phyloP scores from a whole-genome alignment of 192 early-diverging fungal species.

The Lobosporangium transversale region DNA sequence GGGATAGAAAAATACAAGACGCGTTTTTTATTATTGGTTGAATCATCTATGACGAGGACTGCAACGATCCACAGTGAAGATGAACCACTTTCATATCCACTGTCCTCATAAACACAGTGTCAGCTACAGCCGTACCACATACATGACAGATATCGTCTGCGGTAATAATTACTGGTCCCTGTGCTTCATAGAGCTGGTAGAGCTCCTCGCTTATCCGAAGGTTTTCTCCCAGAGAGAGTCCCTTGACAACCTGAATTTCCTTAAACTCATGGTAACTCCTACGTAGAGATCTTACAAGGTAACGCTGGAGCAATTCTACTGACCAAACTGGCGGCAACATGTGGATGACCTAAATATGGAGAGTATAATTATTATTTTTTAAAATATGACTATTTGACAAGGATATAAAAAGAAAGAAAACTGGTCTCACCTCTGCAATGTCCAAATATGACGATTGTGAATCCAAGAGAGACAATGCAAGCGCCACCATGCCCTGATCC shows the following conservation, averaged over 20 bases:
- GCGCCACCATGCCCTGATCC: conserved; percentile 31
- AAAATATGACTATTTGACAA: too few relatives aligned
- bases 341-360: conserved; percentile 53
- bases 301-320: conserved; percentile 58
- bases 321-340: conserved; percentile 63
- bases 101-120: conserved; percentile 52
- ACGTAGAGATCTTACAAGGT: conserved; percentile 57
- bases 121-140: conserved; percentile 53
- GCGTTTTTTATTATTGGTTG: background rate
- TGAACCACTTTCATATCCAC: conserved; percentile 52
- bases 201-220: conserved; percentile 54
- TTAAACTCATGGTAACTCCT: conserved; percentile 56
- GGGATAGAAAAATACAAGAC: background rate
- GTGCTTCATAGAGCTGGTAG: conserved; percentile 48
- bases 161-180: conserved; percentile 55
- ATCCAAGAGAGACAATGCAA: conserved; percentile 52
- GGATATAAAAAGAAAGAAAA: background rate
- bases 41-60: background rate
- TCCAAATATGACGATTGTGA: conserved; percentile 65
- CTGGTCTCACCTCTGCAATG: conserved; percentile 51
- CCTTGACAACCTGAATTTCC: conserved; percentile 59
- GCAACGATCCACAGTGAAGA: conserved; percentile 49
- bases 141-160: conserved; percentile 51
- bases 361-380: background rate
- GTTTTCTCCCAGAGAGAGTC: conserved; percentile 63